Percentiles rank a stretch among this genome's conserved stretches.
Evolutionary conservation across 179 eudicot genomes (phyloP).

Genomic region (Sideroxylon spinosum): DNA sequence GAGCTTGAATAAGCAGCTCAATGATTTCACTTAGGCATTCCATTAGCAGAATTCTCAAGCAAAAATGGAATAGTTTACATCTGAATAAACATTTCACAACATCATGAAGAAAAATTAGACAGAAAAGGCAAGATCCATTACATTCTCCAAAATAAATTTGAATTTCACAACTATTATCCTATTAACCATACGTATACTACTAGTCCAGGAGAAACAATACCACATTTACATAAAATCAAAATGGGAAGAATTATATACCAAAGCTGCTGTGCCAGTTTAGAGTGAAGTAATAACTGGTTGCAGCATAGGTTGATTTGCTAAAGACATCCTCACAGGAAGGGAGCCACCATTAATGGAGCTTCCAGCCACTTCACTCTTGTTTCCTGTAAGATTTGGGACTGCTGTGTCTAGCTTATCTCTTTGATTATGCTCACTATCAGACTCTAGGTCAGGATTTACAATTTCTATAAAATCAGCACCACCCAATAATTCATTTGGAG

Average conservation of each 20-base stretch:
- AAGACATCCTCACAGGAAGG: background rate
- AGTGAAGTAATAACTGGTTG: constrained; percentile 3
- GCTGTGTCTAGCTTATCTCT: background rate
- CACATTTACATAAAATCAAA: background rate
- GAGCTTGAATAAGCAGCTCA: background rate
- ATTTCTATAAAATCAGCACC: background rate
- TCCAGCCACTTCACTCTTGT: background rate
- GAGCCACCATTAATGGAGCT: constrained; percentile 6
- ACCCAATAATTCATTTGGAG: background rate
- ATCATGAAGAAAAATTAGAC: background rate
- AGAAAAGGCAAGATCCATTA: background rate
- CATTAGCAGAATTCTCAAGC: background rate
- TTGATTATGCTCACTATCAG: background rate
- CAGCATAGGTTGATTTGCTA: background rate
- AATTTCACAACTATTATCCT: background rate
- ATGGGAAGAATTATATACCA: background rate
- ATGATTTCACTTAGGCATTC: background rate
- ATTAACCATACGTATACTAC: background rate
- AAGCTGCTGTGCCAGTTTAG: background rate
- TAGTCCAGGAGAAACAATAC: too few species aligned
- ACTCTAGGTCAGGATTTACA: background rate
- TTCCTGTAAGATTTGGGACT: background rate
- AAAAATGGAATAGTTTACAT: background rate
- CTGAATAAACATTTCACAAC: background rate
- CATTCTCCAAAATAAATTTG: background rate